Conservation (phyloP, 768 basidiomycete genomes). For the Lactifluus echinatus region DNA sequence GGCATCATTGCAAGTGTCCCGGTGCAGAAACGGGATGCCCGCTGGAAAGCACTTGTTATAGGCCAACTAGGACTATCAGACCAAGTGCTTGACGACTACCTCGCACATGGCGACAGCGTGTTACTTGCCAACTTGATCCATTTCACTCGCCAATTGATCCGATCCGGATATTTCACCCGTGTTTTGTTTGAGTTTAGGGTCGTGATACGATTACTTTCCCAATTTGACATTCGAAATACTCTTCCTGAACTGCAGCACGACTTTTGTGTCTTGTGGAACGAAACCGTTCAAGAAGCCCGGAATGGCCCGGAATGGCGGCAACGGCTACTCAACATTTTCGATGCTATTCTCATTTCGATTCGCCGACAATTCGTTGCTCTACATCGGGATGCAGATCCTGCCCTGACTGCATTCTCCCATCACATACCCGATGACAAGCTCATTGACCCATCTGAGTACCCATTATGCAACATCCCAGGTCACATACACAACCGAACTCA, state of each 20-base stretch:
- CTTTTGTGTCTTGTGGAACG: not conserved
- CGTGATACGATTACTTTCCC: not conserved
- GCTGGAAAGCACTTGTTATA: not conserved
- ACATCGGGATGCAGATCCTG: too few relatives aligned
- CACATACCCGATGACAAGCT: too few relatives aligned
- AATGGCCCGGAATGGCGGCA: too few relatives aligned
- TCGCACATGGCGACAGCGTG: not conserved
- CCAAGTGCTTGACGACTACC: not conserved
- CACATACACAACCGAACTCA: too few relatives aligned
- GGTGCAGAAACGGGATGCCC: not conserved
- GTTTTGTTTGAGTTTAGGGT: not conserved
- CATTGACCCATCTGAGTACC: too few relatives aligned
- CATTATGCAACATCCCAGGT: too few relatives aligned
- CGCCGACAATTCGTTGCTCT: too few relatives aligned
- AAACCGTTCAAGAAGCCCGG: not conserved
- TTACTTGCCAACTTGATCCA: not conserved
- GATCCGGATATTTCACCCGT: not conserved
- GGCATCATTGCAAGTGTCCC: not conserved
- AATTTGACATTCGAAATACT: not conserved
- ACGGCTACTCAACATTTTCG: too few relatives aligned
- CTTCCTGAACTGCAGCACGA: not conserved
- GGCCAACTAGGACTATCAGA: not conserved
- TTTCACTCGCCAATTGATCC: not conserved
- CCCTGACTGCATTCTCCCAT: too few relatives aligned
- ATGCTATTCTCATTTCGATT: too few relatives aligned